phyloP scores from a whole-genome alignment of 805 yeast species.

The Cyberlindnera euphorbiiphila region DNA sequence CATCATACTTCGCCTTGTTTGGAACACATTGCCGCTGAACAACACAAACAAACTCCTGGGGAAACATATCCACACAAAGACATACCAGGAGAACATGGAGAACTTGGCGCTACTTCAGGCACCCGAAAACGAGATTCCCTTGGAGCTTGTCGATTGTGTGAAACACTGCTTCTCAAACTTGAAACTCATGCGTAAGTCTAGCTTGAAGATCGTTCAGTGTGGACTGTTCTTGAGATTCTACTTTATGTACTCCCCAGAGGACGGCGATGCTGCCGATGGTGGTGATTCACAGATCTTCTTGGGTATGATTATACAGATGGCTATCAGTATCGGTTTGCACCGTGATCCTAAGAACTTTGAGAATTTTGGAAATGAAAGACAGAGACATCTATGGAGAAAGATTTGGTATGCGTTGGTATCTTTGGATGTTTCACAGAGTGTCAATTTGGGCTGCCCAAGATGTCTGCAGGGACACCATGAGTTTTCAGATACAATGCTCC shows the following conservation, averaged over 20 bases:
- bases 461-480: constrained; percentile 34
- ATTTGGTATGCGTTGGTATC: constrained; percentile 49
- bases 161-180: constrained; percentile 41
- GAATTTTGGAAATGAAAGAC: constrained; percentile 36
- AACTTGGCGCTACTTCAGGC: constrained; percentile 28
- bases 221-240: constrained; percentile 54
- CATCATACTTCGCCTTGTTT: constrained; percentile 49
- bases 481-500: constrained; percentile 42
- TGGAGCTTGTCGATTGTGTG: constrained; percentile 41
- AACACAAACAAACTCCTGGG: constrained; percentile 22
- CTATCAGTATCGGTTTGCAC: constrained; percentile 60
- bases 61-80: constrained; percentile 14
- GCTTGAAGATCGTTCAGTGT: constrained; percentile 53
- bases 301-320: constrained; percentile 62
- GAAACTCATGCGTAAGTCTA: constrained; percentile 41
- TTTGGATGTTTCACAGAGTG: constrained; percentile 40
- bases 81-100: constrained; percentile 21
- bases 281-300: constrained; percentile 54
- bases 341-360: constrained; percentile 60
- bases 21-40: constrained; percentile 50
- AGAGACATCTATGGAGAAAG: constrained; percentile 52
- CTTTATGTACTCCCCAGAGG: constrained; percentile 55
- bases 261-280: constrained; percentile 53
- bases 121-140: constrained; percentile 39
- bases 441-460: constrained; percentile 39